Percentiles rank a stretch among this genome's conserved stretches.
Conservation (phyloP, 805 yeast species). For the Pichia cabralensis region DNA sequence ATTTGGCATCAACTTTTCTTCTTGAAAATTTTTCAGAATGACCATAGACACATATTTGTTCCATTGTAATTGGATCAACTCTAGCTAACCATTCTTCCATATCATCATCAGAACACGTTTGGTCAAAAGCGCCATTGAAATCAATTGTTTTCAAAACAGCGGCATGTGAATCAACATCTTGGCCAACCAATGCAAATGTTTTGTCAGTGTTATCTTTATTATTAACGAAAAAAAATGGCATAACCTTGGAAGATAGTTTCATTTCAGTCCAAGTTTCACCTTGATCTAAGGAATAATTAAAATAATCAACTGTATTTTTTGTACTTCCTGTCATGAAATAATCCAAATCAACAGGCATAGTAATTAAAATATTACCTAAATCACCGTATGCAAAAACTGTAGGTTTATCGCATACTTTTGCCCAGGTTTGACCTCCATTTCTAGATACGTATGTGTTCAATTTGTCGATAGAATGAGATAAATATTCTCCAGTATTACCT, state of each 20-base stretch:
- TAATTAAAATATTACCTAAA: slow-evolving; percentile 62
- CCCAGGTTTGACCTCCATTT: slow-evolving; percentile 76
- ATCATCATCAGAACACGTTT: slow-evolving; percentile 39
- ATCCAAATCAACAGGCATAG: slow-evolving; percentile 33
- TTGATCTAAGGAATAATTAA: slow-evolving; percentile 56
- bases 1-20: slow-evolving; percentile 54
- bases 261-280: slow-evolving; percentile 55
- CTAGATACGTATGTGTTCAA: slow-evolving; percentile 50
- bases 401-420: slow-evolving; percentile 40
- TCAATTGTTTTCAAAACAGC: slow-evolving; percentile 34
- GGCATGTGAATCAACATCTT: slow-evolving; percentile 12
- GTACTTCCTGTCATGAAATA: slow-evolving; percentile 18
- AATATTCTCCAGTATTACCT: slow-evolving; percentile 69
- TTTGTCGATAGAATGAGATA: slow-evolving; percentile 23
- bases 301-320: slow-evolving; percentile 20
- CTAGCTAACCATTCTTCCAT: slow-evolving; percentile 59
- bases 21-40: slow-evolving; percentile 52
- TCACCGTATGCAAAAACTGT: slow-evolving; percentile 59
- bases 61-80: slow-evolving; percentile 21
- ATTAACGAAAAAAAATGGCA: slow-evolving; percentile 25
- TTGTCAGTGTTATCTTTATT: slow-evolving; percentile 64
- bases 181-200: slow-evolving; percentile 44
- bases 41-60: slow-evolving; percentile 56
- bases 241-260: slow-evolving; percentile 32
- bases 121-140: slow-evolving; percentile 44